phyloP scores from a whole-genome alignment of 2,329 filamentous ascomycete species.

The Teratosphaeria destructans region DNA sequence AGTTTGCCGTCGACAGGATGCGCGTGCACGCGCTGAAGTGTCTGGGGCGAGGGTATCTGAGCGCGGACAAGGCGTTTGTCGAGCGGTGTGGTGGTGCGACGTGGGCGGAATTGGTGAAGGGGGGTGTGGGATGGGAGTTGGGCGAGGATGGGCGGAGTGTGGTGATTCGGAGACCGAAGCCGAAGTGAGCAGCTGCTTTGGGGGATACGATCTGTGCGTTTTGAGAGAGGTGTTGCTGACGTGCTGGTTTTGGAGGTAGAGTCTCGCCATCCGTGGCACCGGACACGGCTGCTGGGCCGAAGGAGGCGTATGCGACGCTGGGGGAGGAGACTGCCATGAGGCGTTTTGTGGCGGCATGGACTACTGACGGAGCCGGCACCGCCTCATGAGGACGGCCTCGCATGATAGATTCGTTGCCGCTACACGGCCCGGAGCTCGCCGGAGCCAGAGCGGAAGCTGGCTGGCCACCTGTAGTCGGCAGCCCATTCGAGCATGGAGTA shows the following conservation, averaged over 20 bases:
- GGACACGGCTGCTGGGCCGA: not conserved
- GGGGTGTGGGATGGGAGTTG: conserved; percentile 77
- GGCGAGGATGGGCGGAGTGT: conserved; percentile 53
- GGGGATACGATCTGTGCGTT: no score
- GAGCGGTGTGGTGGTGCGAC: conserved; percentile 55
- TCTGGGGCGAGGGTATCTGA: conserved; percentile 71
- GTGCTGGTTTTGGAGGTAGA: not conserved
- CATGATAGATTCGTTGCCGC: not conserved
- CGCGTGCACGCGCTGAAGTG: conserved; percentile 73
- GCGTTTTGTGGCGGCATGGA: not conserved
- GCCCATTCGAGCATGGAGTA: no score
- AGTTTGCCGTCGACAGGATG: conserved; percentile 67
- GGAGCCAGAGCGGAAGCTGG: not conserved
- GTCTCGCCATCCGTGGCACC: not conserved
- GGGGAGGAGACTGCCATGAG: not conserved
- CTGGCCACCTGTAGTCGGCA: no score
- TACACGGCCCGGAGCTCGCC: not conserved
- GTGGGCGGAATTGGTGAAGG: conserved; percentile 63
- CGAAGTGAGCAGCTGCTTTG: conserved; percentile 16
- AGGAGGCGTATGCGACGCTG: not conserved
- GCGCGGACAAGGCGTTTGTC: conserved; percentile 56
- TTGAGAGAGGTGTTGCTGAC: not conserved
- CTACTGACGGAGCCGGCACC: not conserved
- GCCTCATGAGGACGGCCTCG: not conserved
- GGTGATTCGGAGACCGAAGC: conserved; percentile 58